phyloP scores from a whole-genome alignment of 208 protist genomes.

The Herpetomonas muscarum region DNA sequence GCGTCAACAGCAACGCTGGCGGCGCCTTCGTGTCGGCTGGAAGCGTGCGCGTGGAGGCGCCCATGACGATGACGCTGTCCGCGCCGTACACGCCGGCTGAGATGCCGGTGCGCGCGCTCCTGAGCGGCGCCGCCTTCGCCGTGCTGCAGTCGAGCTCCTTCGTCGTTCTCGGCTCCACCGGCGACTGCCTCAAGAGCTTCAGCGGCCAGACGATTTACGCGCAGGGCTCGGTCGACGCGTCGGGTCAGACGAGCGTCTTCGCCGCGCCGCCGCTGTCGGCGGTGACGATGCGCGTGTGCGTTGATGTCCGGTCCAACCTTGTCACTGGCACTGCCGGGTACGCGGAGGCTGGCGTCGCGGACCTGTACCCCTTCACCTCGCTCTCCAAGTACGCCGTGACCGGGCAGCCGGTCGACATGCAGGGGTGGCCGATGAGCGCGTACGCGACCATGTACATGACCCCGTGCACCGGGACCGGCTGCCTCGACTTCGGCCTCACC shows the following conservation, averaged over 20 bases:
- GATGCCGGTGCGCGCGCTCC: slow-evolving; percentile 18
- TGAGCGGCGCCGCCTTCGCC: slow-evolving; percentile 17
- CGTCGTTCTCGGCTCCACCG: slow-evolving; percentile 13
- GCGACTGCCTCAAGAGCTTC: slow-evolving; percentile 16
- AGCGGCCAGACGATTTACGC: slow-evolving; percentile 12
- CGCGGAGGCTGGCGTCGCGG: slow-evolving; percentile 21
- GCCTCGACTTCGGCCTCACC: slow-evolving; percentile 3
- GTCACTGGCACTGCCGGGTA: slow-evolving; percentile 19
- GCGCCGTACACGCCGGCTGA: slow-evolving; percentile 12
- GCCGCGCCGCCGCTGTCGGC: slow-evolving; percentile 10
- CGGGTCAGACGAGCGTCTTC: slow-evolving; percentile 17
- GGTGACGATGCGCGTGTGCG: slow-evolving; percentile 15
- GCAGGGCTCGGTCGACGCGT: slow-evolving; percentile 21
- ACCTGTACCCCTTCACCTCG: slow-evolving; percentile 22
- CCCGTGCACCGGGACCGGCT: slow-evolving; percentile 17
- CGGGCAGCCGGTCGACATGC: slow-evolving; percentile 25
- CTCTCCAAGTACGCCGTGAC: slow-evolving; percentile 33
- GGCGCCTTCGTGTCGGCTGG: slow-evolving; percentile 15
- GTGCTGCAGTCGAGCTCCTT: slow-evolving; percentile 21
- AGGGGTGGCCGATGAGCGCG: slow-evolving; percentile 15
- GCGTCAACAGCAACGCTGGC: slow-evolving; percentile 11
- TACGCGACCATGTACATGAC: slow-evolving; percentile 25
- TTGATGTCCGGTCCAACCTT: slow-evolving; percentile 9
- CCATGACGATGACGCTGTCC: slow-evolving; percentile 12
- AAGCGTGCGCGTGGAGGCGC: slow-evolving; percentile 13